These are phyloP conservation scores for Skeletonema grethae DNA, from an alignment of 108 stramenopile genomes.

Conservation along the genomic window DNA sequence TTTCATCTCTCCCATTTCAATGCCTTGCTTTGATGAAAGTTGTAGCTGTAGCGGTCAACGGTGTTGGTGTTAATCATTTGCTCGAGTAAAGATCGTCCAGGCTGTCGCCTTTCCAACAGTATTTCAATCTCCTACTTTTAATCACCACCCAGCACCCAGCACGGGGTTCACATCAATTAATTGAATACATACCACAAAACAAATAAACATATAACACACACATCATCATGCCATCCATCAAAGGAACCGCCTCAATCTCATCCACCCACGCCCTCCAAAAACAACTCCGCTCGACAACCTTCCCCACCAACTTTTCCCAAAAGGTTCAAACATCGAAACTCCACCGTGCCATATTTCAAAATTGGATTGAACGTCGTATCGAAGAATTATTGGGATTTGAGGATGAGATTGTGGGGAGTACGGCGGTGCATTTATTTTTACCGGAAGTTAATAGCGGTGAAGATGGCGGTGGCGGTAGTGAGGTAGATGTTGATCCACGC, in stretches of 20 bases:
- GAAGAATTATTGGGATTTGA: slow-evolving; percentile 79
- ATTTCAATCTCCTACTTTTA: no score
- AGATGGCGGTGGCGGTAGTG: not conserved
- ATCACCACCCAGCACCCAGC: not conserved
- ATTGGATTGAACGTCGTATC: slow-evolving; percentile 81
- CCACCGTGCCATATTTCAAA: slow-evolving; percentile 69
- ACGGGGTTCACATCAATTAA: not conserved
- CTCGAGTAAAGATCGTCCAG: no score
- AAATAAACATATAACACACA: not conserved
- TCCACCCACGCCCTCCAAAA: slow-evolving; percentile 68
- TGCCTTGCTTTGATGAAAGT: no score
- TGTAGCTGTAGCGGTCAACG: no score
- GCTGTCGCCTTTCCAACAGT: no score
- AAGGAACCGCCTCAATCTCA: slow-evolving; percentile 82
- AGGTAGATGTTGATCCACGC: slow-evolving; percentile 60
- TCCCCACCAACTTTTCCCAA: slow-evolving; percentile 70
- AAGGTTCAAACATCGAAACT: slow-evolving; percentile 58
- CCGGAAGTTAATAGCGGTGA: slow-evolving; percentile 46
- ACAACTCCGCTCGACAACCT: slow-evolving; percentile 70
- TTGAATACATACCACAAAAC: not conserved
- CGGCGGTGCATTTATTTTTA: slow-evolving; percentile 82
- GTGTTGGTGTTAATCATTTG: no score
- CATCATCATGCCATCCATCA: slow-evolving; percentile 77
- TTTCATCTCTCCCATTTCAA: no score
- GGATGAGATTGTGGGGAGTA: slow-evolving; percentile 84